Evolutionary conservation across 1,139 yeast genomes (phyloP).

Genomic region (Yamadazyma membranifaciens): DNA sequence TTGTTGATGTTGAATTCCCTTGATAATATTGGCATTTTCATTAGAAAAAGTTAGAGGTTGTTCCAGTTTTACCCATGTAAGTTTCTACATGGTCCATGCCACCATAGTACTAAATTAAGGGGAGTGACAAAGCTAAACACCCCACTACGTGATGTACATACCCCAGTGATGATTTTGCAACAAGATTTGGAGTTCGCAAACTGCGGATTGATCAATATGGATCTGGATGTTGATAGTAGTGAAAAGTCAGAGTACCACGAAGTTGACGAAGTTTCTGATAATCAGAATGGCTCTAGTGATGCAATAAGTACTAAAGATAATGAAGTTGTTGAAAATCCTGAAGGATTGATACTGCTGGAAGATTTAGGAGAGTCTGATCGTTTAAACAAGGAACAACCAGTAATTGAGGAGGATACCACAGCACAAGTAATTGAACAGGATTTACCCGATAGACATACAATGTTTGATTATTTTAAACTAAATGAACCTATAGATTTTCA

Average conservation of each 20-base stretch:
- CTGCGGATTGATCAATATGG: conserved; percentile 5
- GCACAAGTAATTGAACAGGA: no score
- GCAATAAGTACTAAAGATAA: neutral
- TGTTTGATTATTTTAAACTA: conserved; percentile 28
- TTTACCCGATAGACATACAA: conserved; percentile 28
- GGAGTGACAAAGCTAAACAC: no score
- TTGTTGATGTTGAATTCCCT: neutral
- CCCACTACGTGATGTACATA: no score
- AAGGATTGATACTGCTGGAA: neutral
- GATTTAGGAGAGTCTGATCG: neutral
- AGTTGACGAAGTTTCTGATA: neutral
- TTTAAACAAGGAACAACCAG: neutral
- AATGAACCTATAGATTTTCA: conserved; percentile 21
- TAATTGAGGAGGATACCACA: neutral
- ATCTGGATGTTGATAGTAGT: neutral
- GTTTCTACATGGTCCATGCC: conserved; percentile 14
- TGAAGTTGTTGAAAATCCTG: neutral
- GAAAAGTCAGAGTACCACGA: conserved; percentile 5
- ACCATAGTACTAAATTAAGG: no score
- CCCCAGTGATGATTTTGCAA: neutral
- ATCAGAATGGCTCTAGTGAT: neutral
- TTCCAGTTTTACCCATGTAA: no score
- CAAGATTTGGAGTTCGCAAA: conserved; percentile 3
- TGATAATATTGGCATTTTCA: neutral
- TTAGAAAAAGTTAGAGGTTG: no score